Conservation (phyloP, 163 green algal species). For the Picocystis sp. region DNA sequence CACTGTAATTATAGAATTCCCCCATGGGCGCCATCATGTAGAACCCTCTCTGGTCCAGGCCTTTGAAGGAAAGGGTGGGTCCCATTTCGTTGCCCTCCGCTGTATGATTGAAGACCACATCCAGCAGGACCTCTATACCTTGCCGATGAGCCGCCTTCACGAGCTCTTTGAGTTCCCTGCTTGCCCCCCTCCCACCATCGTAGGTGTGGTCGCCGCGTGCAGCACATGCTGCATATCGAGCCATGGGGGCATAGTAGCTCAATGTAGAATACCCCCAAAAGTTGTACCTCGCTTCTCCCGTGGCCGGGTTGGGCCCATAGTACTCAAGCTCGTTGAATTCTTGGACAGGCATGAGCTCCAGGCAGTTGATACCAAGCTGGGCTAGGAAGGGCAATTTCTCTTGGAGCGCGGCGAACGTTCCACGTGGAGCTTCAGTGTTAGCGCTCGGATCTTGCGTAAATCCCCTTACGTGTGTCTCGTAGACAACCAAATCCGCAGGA, state of each 20-base stretch:
- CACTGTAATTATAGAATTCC: constrained; percentile 94
- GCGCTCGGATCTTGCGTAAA: neutral
- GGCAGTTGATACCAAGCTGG: constrained; percentile 69
- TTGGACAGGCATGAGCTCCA: constrained; percentile 93
- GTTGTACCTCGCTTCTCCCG: constrained; percentile 46
- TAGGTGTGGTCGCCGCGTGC: constrained; percentile 11
- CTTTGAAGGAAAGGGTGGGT: constrained; percentile 68
- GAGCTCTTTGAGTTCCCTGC: constrained; percentile 85
- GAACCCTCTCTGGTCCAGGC: constrained; percentile 79
- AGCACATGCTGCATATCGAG: constrained; percentile 34
- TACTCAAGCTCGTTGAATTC: constrained; percentile 99
- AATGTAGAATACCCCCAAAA: constrained; percentile 96
- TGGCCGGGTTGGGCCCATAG: constrained; percentile 27
- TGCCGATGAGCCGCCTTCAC: constrained; percentile 70
- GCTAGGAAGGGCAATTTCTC: constrained; percentile 83
- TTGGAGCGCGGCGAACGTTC: constrained; percentile 69
- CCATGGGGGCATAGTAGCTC: constrained; percentile 90
- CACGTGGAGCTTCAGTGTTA: constrained; percentile 35
- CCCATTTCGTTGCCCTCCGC: constrained; percentile 78
- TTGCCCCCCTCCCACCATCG: constrained; percentile 19
- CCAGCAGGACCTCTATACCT: constrained; percentile 86
- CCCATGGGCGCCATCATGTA: constrained; percentile 86
- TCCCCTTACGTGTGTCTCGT: constrained; percentile 87
- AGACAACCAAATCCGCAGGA: constrained; percentile 83
- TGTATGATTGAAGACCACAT: constrained; percentile 95